Base-by-base conservation (phyloP, 2,329 filamentous ascomycete genomes). In the Myriosclerotinia scirpicola region DNA sequence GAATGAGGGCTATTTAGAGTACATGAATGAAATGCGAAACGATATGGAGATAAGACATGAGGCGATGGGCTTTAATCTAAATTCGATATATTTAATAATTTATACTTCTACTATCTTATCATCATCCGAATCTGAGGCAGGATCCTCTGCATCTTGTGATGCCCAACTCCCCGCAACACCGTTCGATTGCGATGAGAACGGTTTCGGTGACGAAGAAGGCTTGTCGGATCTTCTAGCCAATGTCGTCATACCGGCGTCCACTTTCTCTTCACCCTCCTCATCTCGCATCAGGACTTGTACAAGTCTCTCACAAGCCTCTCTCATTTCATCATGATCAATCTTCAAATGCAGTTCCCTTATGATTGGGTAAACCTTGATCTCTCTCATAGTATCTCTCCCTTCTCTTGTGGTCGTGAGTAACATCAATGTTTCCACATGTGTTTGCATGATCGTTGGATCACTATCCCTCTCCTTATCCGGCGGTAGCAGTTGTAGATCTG, bases 401-500 rank as follows among this genome's bases (percentile, higher is more conserved):
- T 88, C 82, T 8, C 86, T 83, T 9, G 91, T 94, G 7, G 90
- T 93, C 0, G 91, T 93, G 67, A 99, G 79, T 22, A 99, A 80
- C 66, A 93, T 84, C 65, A 99, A 78, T 0, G 93, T 97, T 80
- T 99, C 95, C 26, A 99, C 79, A 77, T 98, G 93, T 3, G 91
- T 95, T 75, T 90, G 86, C 64, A 97, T 83, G 70, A 97, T 95
- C 56, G 86, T 85, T 20, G 80, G 78, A 73, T 97, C 92, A 4
- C 83, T 78, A 70, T 99, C 95, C 52, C 94, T 86, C 78, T 89
- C 82, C 82, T 99, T 98, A 75, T 97, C 93, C 0, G 93, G 90
- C 0, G 93, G 90, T 14, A 98, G 83, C 0, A 98, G 84, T 79
- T 98, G 94, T 69, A 97, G 82, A 76, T 98, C 95, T 0, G 93